Evolutionary conservation across 2,329 filamentous ascomycete species (phyloP).

Genomic region (Thielaviopsis populi): DNA sequence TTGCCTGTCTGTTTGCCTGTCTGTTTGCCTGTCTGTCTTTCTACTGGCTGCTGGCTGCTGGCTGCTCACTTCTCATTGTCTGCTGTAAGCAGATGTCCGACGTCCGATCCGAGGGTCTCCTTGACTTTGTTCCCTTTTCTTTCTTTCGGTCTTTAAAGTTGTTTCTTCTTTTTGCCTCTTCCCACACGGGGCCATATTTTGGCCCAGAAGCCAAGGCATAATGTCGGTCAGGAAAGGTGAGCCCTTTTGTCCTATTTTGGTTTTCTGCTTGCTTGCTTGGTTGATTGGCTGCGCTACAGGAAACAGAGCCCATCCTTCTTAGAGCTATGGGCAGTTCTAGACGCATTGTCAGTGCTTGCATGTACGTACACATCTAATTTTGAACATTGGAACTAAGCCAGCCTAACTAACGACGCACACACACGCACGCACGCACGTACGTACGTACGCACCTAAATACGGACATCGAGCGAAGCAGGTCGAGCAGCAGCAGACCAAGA

Average conservation of each 20-base stretch:
- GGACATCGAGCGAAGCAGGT: neutral
- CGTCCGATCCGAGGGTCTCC: neutral
- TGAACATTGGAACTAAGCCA: neutral
- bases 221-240: slow-evolving; percentile 5
- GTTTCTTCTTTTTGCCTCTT: neutral
- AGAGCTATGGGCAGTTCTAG: slow-evolving; percentile 2
- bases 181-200: neutral
- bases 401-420: neutral
- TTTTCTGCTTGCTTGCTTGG: neutral
- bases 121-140: neutral
- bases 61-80: too few species aligned
- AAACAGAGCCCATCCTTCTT: neutral
- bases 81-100: neutral
- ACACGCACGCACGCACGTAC: neutral
- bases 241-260: neutral
- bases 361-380: too few species aligned
- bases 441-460: neutral
- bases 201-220: neutral
- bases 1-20: too few species aligned
- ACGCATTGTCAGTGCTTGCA: neutral
- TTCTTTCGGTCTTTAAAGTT: neutral
- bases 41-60: too few species aligned
- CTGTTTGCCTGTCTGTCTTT: too few species aligned
- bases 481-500: neutral
- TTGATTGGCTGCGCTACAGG: neutral